Conservation (phyloP, 2,329 filamentous ascomycete species). For the Fusarium dimerum region DNA sequence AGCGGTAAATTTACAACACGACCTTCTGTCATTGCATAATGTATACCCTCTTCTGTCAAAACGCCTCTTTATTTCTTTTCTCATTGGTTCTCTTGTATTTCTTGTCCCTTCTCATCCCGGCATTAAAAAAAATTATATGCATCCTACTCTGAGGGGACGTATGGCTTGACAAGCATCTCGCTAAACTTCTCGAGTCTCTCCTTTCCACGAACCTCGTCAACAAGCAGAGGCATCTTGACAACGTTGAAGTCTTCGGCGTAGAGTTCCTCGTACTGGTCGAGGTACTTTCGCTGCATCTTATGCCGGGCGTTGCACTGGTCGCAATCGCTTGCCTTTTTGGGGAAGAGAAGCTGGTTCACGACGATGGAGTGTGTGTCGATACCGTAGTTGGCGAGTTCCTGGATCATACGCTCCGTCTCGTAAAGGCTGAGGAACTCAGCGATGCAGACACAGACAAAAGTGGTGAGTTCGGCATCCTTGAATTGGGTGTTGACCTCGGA, state of each 20-base stretch:
- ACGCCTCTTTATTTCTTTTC: neutral
- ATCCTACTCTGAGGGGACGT: constrained; percentile 61
- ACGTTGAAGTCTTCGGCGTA: constrained; percentile 97
- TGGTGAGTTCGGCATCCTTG: constrained; percentile 93
- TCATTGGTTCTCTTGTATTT: constrained; percentile 3
- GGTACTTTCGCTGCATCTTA: constrained; percentile 99
- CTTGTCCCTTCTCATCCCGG: neutral
- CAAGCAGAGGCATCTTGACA: constrained; percentile 94
- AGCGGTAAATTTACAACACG: constrained; percentile 10
- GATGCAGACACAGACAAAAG: constrained; percentile 98
- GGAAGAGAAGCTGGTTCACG: constrained; percentile 96
- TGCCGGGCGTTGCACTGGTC: constrained; percentile 93
- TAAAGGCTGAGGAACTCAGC: constrained; percentile 95
- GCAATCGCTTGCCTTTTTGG: constrained; percentile 79
- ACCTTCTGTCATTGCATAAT: constrained; percentile 1
- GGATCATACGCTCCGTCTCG: constrained; percentile 99
- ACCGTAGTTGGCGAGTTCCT: constrained; percentile 88
- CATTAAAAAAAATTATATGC: neutral
- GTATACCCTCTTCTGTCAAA: neutral
- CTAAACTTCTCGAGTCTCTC: constrained; percentile 90
- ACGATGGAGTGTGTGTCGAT: constrained; percentile 98
- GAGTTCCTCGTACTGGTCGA: constrained; percentile 97
- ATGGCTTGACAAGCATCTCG: constrained; percentile 78
- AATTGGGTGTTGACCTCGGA: constrained; percentile 96
- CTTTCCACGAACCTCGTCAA: constrained; percentile 94